Percentiles rank a stretch among this genome's conserved stretches.
Evolutionary conservation across 345 rosid genomes (phyloP).

Genomic region (Gossypium turneri): DNA sequence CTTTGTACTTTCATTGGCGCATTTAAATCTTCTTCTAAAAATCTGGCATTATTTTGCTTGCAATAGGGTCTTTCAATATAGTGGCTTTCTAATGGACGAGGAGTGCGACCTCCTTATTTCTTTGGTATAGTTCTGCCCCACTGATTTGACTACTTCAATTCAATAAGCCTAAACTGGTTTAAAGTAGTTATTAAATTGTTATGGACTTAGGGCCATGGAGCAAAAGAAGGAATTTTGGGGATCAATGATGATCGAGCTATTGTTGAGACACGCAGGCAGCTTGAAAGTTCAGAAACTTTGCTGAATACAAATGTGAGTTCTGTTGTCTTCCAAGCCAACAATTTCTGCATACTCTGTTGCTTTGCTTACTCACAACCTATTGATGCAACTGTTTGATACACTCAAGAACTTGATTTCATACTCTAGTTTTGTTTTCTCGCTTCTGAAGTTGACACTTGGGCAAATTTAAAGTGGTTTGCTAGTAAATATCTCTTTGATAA

Average conservation of each 20-base stretch:
- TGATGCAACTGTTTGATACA: conserved; percentile 1
- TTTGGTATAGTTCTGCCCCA: conserved; percentile 40
- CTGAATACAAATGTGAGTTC: conserved; percentile 41
- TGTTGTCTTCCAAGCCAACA: not conserved
- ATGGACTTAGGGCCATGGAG: conserved; percentile 35
- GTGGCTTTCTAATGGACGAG: conserved; percentile 57
- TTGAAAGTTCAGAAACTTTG: conserved; percentile 31
- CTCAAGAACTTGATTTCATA: not conserved
- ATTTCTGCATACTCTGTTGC: not conserved
- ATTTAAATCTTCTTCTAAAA: conserved; percentile 13
- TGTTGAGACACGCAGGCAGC: conserved; percentile 27
- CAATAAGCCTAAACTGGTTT: not conserved
- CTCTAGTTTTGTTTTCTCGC: not conserved
- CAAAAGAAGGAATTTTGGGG: conserved; percentile 18
- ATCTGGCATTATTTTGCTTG: conserved; percentile 29
- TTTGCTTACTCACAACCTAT: not conserved
- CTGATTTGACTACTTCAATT: not conserved
- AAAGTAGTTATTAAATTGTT: conserved; percentile 8
- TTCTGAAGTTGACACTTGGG: not conserved
- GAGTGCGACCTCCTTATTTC: conserved; percentile 77
- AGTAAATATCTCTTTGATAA: not conserved
- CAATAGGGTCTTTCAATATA: conserved; percentile 66
- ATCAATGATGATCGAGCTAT: conserved; percentile 25
- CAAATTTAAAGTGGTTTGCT: not conserved
- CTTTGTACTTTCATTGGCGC: not conserved